phyloP scores from a whole-genome alignment of 331 rosid genomes.

The Acacia pycnantha region DNA sequence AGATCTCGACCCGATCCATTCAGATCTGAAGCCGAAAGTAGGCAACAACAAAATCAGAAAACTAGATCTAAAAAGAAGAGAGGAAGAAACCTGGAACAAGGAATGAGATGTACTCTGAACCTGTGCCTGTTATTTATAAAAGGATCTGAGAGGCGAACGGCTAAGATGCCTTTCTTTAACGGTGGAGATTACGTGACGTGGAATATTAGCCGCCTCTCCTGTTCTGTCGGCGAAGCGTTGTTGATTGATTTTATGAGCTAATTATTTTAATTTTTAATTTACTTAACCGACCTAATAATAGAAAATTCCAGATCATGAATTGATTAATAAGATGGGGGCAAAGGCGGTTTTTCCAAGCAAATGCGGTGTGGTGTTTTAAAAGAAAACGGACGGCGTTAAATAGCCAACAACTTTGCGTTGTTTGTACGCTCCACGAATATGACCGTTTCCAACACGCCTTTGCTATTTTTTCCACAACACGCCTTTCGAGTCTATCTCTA shows the following conservation, averaged over 20 bases:
- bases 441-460: conserved; percentile 9
- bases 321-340: background rate
- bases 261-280: background rate
- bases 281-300: background rate
- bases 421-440: background rate
- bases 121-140: background rate
- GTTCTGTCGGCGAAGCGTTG: background rate
- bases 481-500: background rate
- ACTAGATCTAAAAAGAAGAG: background rate
- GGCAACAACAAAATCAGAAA: too few species aligned
- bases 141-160: background rate
- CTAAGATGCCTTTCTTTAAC: background rate
- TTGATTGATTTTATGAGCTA: background rate
- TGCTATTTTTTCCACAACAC: too few species aligned
- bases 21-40: background rate
- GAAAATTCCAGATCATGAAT: background rate
- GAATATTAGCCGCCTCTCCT: background rate
- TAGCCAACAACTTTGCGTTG: background rate
- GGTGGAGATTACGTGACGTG: background rate
- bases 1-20: conserved; percentile 27
- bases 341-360: conserved; percentile 18
- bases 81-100: background rate
- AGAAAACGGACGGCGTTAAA: background rate
- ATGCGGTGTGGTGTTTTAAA: background rate
- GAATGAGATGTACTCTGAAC: fast-evolving